Evolutionary conservation across 495 filamentous ascomycete species (phyloP).

Genomic region (Collariella sp.): DNA sequence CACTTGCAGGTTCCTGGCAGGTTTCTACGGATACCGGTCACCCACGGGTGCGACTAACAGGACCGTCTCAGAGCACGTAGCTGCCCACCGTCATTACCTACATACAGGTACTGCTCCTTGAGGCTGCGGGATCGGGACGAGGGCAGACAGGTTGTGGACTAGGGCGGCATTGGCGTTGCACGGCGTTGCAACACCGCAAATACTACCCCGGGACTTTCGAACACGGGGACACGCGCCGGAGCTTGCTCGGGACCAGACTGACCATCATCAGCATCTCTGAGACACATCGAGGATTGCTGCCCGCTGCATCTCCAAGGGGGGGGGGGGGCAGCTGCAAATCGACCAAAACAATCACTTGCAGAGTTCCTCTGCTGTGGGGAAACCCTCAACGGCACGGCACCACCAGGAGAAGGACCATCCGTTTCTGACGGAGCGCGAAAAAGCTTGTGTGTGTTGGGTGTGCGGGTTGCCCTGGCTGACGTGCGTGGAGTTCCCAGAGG

Average conservation of each 20-base stretch:
- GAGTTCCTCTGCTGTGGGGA: neutral
- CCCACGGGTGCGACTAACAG: conserved; percentile 25
- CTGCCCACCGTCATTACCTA: too few species aligned
- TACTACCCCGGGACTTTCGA: conserved; percentile 18
- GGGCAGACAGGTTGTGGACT: conserved; percentile 12
- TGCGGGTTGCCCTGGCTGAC: neutral
- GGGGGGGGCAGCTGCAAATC: neutral
- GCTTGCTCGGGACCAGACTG: conserved; percentile 5
- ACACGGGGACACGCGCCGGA: conserved; percentile 3
- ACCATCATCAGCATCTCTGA: conserved; percentile 14
- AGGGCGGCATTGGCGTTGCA: conserved; percentile 29
- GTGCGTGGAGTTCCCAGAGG: neutral
- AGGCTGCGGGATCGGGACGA: conserved; percentile 6
- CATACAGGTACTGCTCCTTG: conserved; percentile 7
- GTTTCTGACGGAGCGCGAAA: neutral
- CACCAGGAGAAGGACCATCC: neutral
- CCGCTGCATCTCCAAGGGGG: neutral
- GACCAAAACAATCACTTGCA: neutral
- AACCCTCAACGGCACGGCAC: neutral
- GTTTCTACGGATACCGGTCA: conserved; percentile 12
- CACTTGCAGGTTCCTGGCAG: too few species aligned
- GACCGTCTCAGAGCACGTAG: conserved; percentile 19
- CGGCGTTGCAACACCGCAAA: conserved; percentile 27
- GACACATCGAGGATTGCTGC: conserved; percentile 12
- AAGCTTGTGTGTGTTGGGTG: neutral